Evolutionary conservation across 1,284 basidiomycete genomes (phyloP).

Genomic region (Apiotrichum mycotoxinovorans): DNA sequence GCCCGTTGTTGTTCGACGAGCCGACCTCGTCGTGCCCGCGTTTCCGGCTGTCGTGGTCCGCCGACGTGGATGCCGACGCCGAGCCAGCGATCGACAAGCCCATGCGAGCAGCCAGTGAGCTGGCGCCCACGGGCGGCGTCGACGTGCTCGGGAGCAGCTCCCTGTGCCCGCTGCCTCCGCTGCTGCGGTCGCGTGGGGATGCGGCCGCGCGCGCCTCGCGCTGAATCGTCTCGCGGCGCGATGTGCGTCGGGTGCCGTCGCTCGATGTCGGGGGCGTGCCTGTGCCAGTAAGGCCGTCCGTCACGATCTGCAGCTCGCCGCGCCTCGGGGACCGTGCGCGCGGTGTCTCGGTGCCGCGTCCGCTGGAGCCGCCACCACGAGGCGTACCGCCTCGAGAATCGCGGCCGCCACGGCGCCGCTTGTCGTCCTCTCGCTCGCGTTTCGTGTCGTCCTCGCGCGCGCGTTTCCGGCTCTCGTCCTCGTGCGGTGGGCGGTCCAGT

Average conservation of each 20-base stretch:
- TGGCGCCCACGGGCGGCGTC: not conserved
- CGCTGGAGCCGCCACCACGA: not conserved
- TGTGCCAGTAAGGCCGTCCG: not conserved
- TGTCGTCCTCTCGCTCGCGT: not conserved
- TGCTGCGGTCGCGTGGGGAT: not conserved
- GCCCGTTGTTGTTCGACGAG: conserved; percentile 1
- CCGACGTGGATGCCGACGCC: not conserved
- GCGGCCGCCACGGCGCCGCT: not conserved
- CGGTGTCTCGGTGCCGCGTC: not conserved
- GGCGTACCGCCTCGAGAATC: not conserved
- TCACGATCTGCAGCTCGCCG: not conserved
- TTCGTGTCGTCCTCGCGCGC: not conserved
- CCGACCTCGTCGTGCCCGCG: conserved; percentile 3
- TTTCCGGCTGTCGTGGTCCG: conserved; percentile 15
- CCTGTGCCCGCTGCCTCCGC: not conserved
- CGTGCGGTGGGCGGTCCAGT: not conserved
- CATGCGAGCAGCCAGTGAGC: not conserved
- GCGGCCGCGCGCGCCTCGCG: not conserved
- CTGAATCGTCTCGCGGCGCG: not conserved
- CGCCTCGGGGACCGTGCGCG: not conserved
- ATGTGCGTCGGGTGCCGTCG: not conserved
- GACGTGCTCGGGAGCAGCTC: not conserved
- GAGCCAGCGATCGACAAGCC: not conserved
- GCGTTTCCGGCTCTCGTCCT: not conserved
- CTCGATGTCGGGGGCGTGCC: too few species aligned